Base-by-base conservation (phyloP, 768 basidiomycete species). In the Trametes gibbosa region DNA sequence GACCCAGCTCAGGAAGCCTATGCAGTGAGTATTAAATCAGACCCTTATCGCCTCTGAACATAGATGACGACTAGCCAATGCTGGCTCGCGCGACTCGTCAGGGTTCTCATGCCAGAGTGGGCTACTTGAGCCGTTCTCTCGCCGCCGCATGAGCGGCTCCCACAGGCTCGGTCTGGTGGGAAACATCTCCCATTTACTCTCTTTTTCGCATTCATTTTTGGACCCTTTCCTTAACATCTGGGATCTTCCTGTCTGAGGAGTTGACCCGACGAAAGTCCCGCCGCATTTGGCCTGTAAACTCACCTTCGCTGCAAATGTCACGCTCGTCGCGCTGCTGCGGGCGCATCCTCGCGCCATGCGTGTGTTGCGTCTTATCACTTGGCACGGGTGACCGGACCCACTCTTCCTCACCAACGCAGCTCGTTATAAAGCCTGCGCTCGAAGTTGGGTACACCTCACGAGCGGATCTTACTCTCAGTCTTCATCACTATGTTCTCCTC, bases 401-500 rank as follows among this genome's bases (percentile, higher is more conserved):
- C n/a, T 19, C 42, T 24, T 27, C 19, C n/a, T 24, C 32, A 45
- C 42, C n/a, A 10, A 41, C 19, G 32, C 43, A 19, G 19, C 6
- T 19, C 6, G n/a, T 10, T 56, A 48, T 48, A 48, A 56, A 56
- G 35, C 25, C n/a, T 12, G 39, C 35, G 14, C 5, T 48, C 34
- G 37, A 46, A 41, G 46, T 27, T 25, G 6, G 7, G 5, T 46
- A n/a, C n/a, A n/a, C 58, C 40, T 47, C 52, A 49, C 56, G 34
- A 48, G 40, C 50, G 40, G 29, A 53, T 48, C 19, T 45, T 23
- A 24, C 45, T 34, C 47, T 49, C 39, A 23, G 27, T 41, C 27
- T 17, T n/a, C 13, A 16, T 43, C 62, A 41, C 29, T 55, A 68
- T 68, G 67, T 58, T 66, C 56, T 61, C 68, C 34, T 45, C 54